phyloP scores from a whole-genome alignment of 140 eudicot genomes.

The Flaveria floridana region DNA sequence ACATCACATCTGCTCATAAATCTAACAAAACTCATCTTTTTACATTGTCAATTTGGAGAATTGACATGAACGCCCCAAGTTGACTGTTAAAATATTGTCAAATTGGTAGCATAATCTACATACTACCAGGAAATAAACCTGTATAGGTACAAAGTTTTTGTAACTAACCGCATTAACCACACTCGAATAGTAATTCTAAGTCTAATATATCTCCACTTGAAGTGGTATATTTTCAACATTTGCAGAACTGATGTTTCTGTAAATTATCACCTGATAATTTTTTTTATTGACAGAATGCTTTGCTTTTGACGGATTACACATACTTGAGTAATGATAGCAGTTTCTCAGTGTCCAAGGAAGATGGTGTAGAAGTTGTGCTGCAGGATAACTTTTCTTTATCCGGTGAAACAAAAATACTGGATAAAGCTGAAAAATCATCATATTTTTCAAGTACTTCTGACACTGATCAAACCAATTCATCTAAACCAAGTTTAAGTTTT shows the following conservation, averaged over 20 bases:
- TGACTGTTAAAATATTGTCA: not conserved
- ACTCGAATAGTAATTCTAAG: not conserved
- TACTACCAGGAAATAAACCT: not conserved
- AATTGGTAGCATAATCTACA: not conserved
- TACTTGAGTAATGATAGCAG: conserved; percentile 86
- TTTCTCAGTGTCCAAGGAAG: conserved; percentile 66
- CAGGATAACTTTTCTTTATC: conserved; percentile 43
- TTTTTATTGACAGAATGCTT: conserved; percentile 60
- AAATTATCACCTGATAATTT: conserved; percentile 10
- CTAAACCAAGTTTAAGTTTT: conserved; percentile 71
- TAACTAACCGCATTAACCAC: not conserved
- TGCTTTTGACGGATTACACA: conserved; percentile 68
- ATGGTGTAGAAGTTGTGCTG: conserved; percentile 66
- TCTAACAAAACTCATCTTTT: not conserved
- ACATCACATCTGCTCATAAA: not conserved
- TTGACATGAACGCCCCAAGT: not conserved
- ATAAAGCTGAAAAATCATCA: conserved; percentile 39
- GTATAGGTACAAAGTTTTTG: conserved; percentile 1
- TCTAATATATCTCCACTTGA: not conserved
- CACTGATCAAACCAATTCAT: conserved; percentile 35
- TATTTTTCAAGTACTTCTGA: conserved; percentile 39
- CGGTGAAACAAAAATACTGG: conserved; percentile 22
- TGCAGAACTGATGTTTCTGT: not conserved
- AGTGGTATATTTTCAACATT: conserved; percentile 3
- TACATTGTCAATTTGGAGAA: not conserved